These are phyloP conservation scores for Ganoderma sp. DNA, from an alignment of 1,284 basidiomycete species.

Conservation along the genomic window DNA sequence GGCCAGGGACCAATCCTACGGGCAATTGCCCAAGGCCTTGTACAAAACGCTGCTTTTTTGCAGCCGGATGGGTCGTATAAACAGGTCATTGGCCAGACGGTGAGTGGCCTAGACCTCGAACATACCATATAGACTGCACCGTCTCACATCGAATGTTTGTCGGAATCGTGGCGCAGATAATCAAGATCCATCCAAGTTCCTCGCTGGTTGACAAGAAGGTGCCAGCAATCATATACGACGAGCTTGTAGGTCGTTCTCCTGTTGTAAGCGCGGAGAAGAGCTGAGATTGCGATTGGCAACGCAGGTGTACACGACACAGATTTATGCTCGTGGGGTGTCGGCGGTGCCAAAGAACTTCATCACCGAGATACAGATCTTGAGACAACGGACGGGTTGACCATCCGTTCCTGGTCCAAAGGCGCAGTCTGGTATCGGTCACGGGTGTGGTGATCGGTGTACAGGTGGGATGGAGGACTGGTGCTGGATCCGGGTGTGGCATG, in stretches of 20 bases:
- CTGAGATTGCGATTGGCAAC: constrained; percentile 17
- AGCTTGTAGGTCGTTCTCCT: constrained; percentile 68
- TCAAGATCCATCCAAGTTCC: constrained; percentile 91
- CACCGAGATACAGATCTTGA: constrained; percentile 40
- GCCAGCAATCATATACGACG: constrained; percentile 88
- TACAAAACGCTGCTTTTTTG: constrained; percentile 82
- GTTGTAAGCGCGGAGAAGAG: constrained; percentile 7
- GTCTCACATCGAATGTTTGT: not conserved
- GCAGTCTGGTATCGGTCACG: not conserved
- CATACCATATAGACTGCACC: not conserved
- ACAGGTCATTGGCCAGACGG: constrained; percentile 80
- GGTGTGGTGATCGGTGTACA: not conserved
- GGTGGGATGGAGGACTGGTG: not conserved
- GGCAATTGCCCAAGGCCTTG: constrained; percentile 76
- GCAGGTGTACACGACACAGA: constrained; percentile 82
- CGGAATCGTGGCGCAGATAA: constrained; percentile 50
- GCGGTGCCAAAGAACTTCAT: constrained; percentile 70
- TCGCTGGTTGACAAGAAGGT: constrained; percentile 80
- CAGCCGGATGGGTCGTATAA: constrained; percentile 86
- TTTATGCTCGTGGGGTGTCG: constrained; percentile 89
- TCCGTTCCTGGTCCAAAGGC: not conserved
- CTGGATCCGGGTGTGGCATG: not conserved
- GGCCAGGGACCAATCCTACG: constrained; percentile 53
- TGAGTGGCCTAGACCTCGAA: constrained; percentile 45
- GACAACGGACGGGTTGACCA: constrained; percentile 19